Percentiles rank a stretch among this genome's conserved stretches.
Evolutionary conservation across 2,329 filamentous ascomycete genomes (phyloP).

Genomic region (Beauveria sp.): DNA sequence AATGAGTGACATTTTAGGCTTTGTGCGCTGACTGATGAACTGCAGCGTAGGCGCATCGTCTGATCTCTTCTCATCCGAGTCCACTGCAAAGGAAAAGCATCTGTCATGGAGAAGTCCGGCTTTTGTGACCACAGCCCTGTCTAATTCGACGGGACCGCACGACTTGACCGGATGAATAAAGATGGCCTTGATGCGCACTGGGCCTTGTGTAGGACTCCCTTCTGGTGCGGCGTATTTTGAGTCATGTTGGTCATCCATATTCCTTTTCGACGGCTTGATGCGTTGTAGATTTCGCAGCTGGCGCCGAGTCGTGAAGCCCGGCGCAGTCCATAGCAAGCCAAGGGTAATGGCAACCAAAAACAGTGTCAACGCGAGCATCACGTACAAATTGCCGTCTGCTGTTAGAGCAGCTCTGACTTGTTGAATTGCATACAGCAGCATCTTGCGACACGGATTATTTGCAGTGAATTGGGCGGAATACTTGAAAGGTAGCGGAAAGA

Average conservation of each 20-base stretch:
- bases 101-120: conserved; percentile 20
- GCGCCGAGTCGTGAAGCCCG: background rate
- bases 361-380: background rate
- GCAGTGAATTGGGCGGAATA: no score
- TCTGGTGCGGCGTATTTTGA: conserved; percentile 12
- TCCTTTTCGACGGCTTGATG: conserved; percentile 16
- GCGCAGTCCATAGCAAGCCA: background rate
- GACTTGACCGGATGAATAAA: conserved; percentile 24
- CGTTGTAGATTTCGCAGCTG: conserved; percentile 11
- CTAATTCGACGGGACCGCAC: conserved; percentile 20
- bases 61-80: conserved; percentile 18
- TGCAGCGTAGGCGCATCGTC: conserved; percentile 15
- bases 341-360: background rate
- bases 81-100: conserved; percentile 22
- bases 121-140: conserved; percentile 18
- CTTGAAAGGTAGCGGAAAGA: no score
- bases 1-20: conserved; percentile 15
- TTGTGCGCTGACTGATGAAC: conserved; percentile 22
- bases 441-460: background rate
- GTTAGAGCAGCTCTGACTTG: background rate
- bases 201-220: background rate
- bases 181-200: conserved; percentile 20
- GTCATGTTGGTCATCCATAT: conserved; percentile 21
- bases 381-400: background rate
- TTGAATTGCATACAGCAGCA: background rate